Percentiles rank a stretch among this genome's conserved stretches.
Evolutionary conservation across 2,329 filamentous ascomycete species (phyloP).

Genomic region (Clathrospora elynae): DNA sequence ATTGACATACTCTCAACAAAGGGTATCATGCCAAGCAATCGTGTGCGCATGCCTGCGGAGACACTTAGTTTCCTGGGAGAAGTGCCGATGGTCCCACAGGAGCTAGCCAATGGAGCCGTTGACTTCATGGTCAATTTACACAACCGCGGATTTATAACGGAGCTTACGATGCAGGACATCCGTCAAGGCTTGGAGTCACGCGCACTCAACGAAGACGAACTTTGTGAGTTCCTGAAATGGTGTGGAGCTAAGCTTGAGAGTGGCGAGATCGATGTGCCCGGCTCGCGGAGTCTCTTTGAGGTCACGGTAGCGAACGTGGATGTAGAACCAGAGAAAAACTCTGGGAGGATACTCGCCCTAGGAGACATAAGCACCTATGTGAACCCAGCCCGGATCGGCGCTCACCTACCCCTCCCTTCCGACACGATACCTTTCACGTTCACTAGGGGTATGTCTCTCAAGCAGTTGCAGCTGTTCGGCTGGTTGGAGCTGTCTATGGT

Average conservation of each 20-base stretch:
- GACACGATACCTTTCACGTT: constrained; percentile 85
- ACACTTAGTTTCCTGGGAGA: constrained; percentile 80
- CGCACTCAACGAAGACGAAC: constrained; percentile 77
- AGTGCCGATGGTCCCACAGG: constrained; percentile 82
- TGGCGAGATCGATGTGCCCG: constrained; percentile 73
- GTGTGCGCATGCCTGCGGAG: constrained; percentile 76
- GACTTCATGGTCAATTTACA: constrained; percentile 79
- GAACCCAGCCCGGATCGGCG: constrained; percentile 76
- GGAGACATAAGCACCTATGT: constrained; percentile 76
- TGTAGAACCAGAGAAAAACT: constrained; percentile 57
- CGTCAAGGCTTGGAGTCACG: constrained; percentile 80
- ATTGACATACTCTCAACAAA: constrained; percentile 89
- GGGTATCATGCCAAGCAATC: constrained; percentile 81
- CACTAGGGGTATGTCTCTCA: constrained; percentile 69
- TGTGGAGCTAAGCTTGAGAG: constrained; percentile 71
- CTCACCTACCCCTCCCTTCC: constrained; percentile 78
- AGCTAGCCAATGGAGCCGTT: constrained; percentile 68
- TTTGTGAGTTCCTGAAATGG: constrained; percentile 85
- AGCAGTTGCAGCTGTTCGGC: constrained; percentile 77
- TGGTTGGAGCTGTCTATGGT: constrained; percentile 86
- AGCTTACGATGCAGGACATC: constrained; percentile 86
- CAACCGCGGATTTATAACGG: constrained; percentile 83
- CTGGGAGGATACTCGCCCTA: constrained; percentile 76
- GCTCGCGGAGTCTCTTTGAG: constrained; percentile 72
- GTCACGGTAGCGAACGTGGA: constrained; percentile 74